Evolutionary conservation across 2,329 filamentous ascomycete genomes (phyloP), one percentile per base, ranked within the genome.

Genomic region (Colletotrichum sidae): DNA sequence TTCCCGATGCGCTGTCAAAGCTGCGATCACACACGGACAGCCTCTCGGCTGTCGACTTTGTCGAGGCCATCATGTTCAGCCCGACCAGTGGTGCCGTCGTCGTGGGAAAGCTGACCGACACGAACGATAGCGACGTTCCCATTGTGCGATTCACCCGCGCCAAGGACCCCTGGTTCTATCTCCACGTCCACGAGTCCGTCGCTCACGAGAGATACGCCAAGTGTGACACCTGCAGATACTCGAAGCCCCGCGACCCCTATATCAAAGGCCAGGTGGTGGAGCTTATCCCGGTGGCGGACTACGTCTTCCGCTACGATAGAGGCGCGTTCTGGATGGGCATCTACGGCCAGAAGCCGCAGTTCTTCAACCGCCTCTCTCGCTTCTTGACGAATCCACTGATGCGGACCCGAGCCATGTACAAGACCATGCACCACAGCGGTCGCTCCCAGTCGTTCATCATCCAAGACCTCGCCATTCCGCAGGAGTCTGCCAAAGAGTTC

Each of bases 321-420:
- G 88, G 86, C 10, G 87, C 84, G 0, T 91, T 91, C 75, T 91
- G 88, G 88, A 85, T 84, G 0, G 88, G 86, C 4, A 76, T 78
- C 2, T 86, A 85, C 35, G 87, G 87, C 1, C 91, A 87, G 75
- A 76, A 82, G 3, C 90, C 90, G 71, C 72, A 72, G 63, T 33
- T 67, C 2, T 90, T 90, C 78, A 90, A 84, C 68, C 77, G 76
- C 11, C 72, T 88, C 52, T 88, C 86, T 0, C 83, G 89, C 4
- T 88, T 81, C 77, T 72, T 86, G 1, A 78, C 90, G 0, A 86
- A 91, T 68, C 80, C 83, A 38, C 88, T 88, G 71, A 81, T 90
- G 72, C 86, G 87, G 69, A 89, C 88, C 0, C 77, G 87, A 3
- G 83, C 85, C 53, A 84, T 91, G 77, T 89, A 90, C 68, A 84